phyloP scores from a whole-genome alignment of 2,329 filamentous ascomycete genomes.

The Myriosclerotinia duriaeana region DNA sequence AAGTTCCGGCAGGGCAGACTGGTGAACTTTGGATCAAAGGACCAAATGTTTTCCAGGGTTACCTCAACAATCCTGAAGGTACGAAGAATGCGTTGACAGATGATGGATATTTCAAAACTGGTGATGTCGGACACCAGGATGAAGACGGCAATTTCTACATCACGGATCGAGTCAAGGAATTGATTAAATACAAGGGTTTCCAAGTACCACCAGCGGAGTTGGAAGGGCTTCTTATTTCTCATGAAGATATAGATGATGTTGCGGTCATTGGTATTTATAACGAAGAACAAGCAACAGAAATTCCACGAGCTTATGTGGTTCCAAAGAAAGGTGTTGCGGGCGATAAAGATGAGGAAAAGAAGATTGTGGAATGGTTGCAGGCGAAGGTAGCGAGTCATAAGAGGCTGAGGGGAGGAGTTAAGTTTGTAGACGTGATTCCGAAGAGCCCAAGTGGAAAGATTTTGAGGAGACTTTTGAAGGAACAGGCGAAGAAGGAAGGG shows the following conservation, averaged over 20 bases:
- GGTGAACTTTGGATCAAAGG: conserved; percentile 71
- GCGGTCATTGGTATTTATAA: conserved; percentile 65
- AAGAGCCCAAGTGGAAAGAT: conserved; percentile 63
- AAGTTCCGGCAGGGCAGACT: conserved; percentile 59
- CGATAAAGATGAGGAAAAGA: conserved; percentile 37
- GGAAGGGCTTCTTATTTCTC: conserved; percentile 49
- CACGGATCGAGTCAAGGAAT: conserved; percentile 76
- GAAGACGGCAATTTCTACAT: conserved; percentile 78
- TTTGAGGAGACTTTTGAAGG: conserved; percentile 48
- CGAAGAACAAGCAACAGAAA: conserved; percentile 61
- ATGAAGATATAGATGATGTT: conserved; percentile 53
- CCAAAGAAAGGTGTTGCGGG: conserved; percentile 40
- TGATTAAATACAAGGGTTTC: conserved; percentile 67
- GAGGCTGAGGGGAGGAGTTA: conserved; percentile 65
- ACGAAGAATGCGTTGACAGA: conserved; percentile 66
- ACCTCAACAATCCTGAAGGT: conserved; percentile 60
- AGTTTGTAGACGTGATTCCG: conserved; percentile 64
- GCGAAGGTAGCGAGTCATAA: conserved; percentile 63
- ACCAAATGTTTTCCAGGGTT: conserved; percentile 60
- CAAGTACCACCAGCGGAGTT: conserved; percentile 69
- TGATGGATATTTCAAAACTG: conserved; percentile 78
- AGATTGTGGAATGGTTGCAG: conserved; percentile 58
- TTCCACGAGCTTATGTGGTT: conserved; percentile 67
- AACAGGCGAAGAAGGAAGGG: conserved; percentile 40
- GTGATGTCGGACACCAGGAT: conserved; percentile 79